Evolutionary conservation across 129 eudicot genomes (phyloP).

Genomic region (Logfia minima): DNA sequence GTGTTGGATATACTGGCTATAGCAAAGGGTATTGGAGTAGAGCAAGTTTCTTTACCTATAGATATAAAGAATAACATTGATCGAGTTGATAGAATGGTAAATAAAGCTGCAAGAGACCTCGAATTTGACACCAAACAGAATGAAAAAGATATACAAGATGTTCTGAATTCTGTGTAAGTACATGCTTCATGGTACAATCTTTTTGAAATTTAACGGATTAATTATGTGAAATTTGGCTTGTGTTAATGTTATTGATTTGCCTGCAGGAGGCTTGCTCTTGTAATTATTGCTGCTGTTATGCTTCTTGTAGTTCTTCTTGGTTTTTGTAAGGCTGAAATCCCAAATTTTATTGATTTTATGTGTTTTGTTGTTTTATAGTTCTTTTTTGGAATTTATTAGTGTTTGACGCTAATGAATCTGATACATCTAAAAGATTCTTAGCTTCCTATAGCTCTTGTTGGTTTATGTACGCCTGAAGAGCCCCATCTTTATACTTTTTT

Average conservation of each 20-base stretch:
- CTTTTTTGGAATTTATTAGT: not conserved
- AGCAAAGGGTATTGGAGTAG: slow-evolving; percentile 56
- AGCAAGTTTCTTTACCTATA: slow-evolving; percentile 57
- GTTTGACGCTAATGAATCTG: not conserved
- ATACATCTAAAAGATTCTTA: not conserved
- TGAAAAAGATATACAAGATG: slow-evolving; percentile 41
- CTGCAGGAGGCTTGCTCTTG: slow-evolving; percentile 68
- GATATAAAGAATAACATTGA: slow-evolving; percentile 60
- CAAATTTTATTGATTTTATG: not conserved
- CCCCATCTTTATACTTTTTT: not conserved
- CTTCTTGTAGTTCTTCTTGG: slow-evolving; percentile 79
- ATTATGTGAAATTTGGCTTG: not conserved
- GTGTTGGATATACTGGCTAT: slow-evolving; percentile 61
- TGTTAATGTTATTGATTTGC: slow-evolving; percentile 10
- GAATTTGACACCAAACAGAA: slow-evolving; percentile 53
- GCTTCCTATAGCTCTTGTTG: slow-evolving; percentile 69
- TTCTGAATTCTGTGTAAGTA: slow-evolving; percentile 66
- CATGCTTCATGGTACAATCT: not conserved
- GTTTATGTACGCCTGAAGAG: slow-evolving; percentile 57
- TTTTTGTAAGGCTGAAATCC: slow-evolving; percentile 50
- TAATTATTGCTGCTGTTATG: slow-evolving; percentile 73
- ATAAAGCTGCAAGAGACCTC: slow-evolving; percentile 58
- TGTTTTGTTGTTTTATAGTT: not conserved
- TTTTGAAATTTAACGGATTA: not conserved
- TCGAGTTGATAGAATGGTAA: slow-evolving; percentile 48